Evolutionary conservation across 140 eudicot species (phyloP).

Genomic region (Flaveria floridana): DNA sequence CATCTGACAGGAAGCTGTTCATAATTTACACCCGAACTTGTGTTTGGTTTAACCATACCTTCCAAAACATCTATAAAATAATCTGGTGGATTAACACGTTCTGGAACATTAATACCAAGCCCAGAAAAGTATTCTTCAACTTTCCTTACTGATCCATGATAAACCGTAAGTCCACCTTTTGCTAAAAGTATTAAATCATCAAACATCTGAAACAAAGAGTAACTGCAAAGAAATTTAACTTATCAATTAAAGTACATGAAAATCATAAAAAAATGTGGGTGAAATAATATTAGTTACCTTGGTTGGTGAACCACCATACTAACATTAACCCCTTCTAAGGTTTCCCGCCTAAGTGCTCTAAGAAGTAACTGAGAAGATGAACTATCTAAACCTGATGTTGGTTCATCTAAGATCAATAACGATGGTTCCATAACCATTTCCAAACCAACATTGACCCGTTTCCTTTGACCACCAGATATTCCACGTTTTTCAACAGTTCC

Average conservation of each 20-base stretch:
- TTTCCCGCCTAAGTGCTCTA: conserved; percentile 83
- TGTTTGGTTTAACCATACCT: conserved; percentile 63
- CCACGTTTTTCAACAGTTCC: conserved; percentile 98
- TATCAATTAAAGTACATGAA: neutral
- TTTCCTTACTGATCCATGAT: conserved; percentile 68
- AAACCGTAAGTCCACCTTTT: conserved; percentile 83
- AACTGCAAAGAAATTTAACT: conserved; percentile 50
- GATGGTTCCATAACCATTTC: conserved; percentile 98
- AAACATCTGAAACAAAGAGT: conserved; percentile 72
- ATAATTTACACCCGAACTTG: conserved; percentile 48
- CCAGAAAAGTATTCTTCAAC: conserved; percentile 76
- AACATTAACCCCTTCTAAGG: conserved; percentile 79
- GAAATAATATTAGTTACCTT: conserved; percentile 45
- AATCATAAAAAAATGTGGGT: neutral
- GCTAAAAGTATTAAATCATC: conserved; percentile 90
- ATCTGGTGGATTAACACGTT: conserved; percentile 90
- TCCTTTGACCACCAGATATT: conserved; percentile 92
- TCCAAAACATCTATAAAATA: conserved; percentile 79
- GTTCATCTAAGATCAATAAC: conserved; percentile 78
- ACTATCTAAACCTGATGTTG: conserved; percentile 95
- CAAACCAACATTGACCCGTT: conserved; percentile 89
- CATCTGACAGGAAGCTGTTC: conserved; percentile 79
- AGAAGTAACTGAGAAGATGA: conserved; percentile 88
- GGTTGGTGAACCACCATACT: conserved; percentile 99
- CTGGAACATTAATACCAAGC: conserved; percentile 76